A percentile compares a stretch with the other conserved stretches of the same genome.
Conservation (phyloP, 2,329 filamentous ascomycete species). For the Orbilia brochopaga region DNA sequence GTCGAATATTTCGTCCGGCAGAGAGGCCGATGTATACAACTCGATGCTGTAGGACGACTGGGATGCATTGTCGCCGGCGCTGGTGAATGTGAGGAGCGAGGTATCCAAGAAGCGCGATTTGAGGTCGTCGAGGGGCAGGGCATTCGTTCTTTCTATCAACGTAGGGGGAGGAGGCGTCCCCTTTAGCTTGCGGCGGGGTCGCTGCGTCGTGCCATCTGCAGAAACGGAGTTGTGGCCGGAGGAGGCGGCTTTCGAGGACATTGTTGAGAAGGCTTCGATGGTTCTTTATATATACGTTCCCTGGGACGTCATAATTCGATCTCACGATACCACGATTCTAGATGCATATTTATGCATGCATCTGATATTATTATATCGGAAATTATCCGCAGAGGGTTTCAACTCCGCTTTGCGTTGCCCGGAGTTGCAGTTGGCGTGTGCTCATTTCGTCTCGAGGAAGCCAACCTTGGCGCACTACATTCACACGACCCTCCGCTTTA, state of each 20-base stretch:
- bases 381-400: too few relatives aligned
- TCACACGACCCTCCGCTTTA: background rate
- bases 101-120: slow-evolving; percentile 38
- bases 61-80: slow-evolving; percentile 1
- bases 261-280: background rate
- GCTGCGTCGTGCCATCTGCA: slow-evolving; percentile 30
- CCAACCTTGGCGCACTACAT: slow-evolving; percentile 3
- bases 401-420: background rate
- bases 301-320: too few relatives aligned
- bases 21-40: slow-evolving; percentile 51
- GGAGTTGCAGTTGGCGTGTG: background rate
- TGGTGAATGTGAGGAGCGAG: slow-evolving; percentile 26
- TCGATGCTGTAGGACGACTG: slow-evolving; percentile 43
- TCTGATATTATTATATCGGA: too few relatives aligned
- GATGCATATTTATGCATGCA: background rate
- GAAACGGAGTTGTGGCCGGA: slow-evolving; percentile 38
- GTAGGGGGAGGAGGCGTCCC: slow-evolving; percentile 17
- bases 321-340: background rate
- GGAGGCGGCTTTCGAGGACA: slow-evolving; percentile 17
- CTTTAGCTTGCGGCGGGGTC: background rate
- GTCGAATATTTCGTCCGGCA: slow-evolving; percentile 46
- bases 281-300: background rate
- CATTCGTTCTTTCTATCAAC: slow-evolving; percentile 44
- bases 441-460: slow-evolving; percentile 6
- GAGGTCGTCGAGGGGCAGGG: slow-evolving; percentile 30